A percentile compares a stretch with the other conserved stretches of the same genome.
Evolutionary conservation across 2,329 filamentous ascomycete genomes (phyloP).

Genomic region (Aspergillus sp.): DNA sequence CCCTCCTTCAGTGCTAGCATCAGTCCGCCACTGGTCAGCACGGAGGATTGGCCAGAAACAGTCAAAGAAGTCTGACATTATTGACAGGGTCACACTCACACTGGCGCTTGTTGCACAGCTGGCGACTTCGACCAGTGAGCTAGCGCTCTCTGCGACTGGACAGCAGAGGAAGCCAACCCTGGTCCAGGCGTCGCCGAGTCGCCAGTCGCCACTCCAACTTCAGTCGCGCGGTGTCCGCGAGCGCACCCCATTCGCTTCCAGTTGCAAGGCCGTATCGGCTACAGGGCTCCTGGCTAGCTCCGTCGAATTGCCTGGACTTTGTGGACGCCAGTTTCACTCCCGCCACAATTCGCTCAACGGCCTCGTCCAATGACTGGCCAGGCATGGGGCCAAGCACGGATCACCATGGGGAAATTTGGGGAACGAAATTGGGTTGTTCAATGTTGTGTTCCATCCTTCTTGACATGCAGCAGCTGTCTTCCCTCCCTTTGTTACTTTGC

Average conservation of each 20-base stretch:
- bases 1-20: neutral
- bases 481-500: neutral
- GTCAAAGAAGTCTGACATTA: neutral
- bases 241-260: neutral
- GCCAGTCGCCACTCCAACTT: constrained; percentile 5
- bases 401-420: constrained; percentile 20
- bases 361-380: constrained; percentile 10
- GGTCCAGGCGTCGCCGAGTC: neutral
- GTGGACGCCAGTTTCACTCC: constrained; percentile 3
- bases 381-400: constrained; percentile 8
- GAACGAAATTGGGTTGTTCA: neutral
- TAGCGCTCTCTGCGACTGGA: neutral
- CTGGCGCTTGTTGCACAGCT: neutral
- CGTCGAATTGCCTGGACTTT: neutral
- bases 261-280: neutral
- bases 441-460: neutral
- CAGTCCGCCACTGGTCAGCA: neutral
- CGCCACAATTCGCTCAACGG: neutral
- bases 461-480: neutral
- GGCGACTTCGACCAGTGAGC: constrained; percentile 8
- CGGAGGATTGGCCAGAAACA: constrained; percentile 13
- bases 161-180: neutral
- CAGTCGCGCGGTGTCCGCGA: neutral
- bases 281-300: neutral
- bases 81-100: constrained; percentile 3